Percentiles rank a stretch among this genome's conserved stretches.
Conservation (phyloP, 2,329 filamentous ascomycete species). For the Zymoseptoria pseudotritici region DNA sequence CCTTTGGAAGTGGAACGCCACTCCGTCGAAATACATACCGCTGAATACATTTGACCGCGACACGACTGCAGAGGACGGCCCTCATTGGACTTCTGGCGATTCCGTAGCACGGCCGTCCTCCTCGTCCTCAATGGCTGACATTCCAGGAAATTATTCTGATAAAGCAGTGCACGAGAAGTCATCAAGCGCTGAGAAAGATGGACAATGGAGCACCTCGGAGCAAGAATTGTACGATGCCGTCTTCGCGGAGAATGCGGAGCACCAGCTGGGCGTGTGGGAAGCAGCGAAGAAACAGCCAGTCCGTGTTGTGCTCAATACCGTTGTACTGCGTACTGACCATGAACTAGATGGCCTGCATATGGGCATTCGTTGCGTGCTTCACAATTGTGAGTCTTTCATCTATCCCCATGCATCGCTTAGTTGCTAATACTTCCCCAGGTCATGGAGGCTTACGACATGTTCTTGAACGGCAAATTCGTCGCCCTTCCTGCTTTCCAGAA, state of each 20-base stretch:
- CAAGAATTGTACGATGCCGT: slow-evolving; percentile 39
- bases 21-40: background rate
- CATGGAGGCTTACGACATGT: slow-evolving; percentile 55
- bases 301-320: background rate
- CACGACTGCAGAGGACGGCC: background rate
- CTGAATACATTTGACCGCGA: background rate
- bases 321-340: slow-evolving; percentile 21
- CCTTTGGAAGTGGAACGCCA: background rate
- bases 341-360: slow-evolving; percentile 44
- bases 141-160: background rate
- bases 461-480: slow-evolving; percentile 51
- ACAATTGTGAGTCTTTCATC: slow-evolving; percentile 40
- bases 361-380: slow-evolving; percentile 44
- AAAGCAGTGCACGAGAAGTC: background rate
- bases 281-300: slow-evolving; percentile 29
- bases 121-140: background rate
- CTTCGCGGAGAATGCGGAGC: slow-evolving; percentile 48
- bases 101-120: background rate
- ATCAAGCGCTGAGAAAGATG: background rate
- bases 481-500: slow-evolving; percentile 41
- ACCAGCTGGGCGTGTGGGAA: slow-evolving; percentile 39
- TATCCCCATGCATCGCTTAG: slow-evolving; percentile 8
- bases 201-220: background rate
- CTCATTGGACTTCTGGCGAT: background rate
- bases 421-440: slow-evolving; percentile 31